Conservation (phyloP, 495 filamentous ascomycete species). For the Penicillium atrosanguineum region DNA sequence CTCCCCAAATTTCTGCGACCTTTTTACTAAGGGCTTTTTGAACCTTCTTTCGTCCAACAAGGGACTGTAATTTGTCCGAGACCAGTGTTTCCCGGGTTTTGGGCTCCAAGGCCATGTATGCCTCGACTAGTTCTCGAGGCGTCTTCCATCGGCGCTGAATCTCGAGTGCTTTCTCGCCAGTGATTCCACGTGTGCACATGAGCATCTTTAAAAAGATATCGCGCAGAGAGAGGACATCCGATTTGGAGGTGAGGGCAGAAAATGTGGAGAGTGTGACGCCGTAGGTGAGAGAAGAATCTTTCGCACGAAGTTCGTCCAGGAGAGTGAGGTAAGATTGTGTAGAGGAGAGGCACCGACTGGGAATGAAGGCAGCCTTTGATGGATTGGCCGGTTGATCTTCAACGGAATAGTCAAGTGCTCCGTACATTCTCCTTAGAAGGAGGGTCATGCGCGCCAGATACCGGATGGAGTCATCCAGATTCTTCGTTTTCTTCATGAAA, state of each 20-base stretch:
- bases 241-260: slow-evolving; percentile 69
- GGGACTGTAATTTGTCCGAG: slow-evolving; percentile 45
- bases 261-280: slow-evolving; percentile 73
- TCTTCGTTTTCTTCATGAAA: slow-evolving; percentile 75
- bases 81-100: slow-evolving; percentile 52
- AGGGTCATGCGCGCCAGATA: slow-evolving; percentile 76
- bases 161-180: slow-evolving; percentile 77
- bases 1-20: slow-evolving; percentile 73
- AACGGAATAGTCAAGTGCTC: slow-evolving; percentile 35
- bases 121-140: slow-evolving; percentile 65
- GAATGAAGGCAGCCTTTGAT: slow-evolving; percentile 51
- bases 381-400: slow-evolving; percentile 2
- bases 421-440: slow-evolving; percentile 64
- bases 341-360: slow-evolving; percentile 59
- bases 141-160: slow-evolving; percentile 76
- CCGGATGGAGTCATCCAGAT: slow-evolving; percentile 75
- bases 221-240: slow-evolving; percentile 66
- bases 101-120: slow-evolving; percentile 55
- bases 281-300: slow-evolving; percentile 50
- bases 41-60: slow-evolving; percentile 69
- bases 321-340: slow-evolving; percentile 67
- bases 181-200: slow-evolving; percentile 77
- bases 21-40: slow-evolving; percentile 61
- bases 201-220: slow-evolving; percentile 85
- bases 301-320: slow-evolving; percentile 53